Conservation (phyloP, 1,284 basidiomycete genomes). For the Cutaneotrichosporon mucoides region DNA sequence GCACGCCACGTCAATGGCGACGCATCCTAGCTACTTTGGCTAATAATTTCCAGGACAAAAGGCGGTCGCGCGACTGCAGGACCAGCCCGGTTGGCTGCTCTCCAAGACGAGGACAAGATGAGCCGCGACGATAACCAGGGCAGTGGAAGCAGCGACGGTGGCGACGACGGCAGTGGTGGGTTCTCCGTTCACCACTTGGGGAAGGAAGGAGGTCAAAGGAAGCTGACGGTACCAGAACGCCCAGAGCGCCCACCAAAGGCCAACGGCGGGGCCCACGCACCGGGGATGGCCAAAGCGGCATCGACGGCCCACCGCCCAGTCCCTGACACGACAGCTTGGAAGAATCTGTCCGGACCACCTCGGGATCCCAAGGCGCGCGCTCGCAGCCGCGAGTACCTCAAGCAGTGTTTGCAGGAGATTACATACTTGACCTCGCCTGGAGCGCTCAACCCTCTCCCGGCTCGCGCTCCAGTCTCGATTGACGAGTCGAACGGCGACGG, state of each 20-base stretch:
- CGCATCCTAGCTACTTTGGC: neutral
- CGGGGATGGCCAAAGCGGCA: constrained; percentile 21
- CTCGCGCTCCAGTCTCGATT: constrained; percentile 57
- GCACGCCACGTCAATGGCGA: too few species aligned
- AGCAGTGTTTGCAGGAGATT: constrained; percentile 98
- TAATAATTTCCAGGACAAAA: constrained; percentile 61
- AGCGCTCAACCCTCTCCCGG: constrained; percentile 92
- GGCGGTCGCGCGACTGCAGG: constrained; percentile 19
- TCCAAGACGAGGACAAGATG: constrained; percentile 45
- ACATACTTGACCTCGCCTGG: constrained; percentile 94
- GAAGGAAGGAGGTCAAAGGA: neutral
- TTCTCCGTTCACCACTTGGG: constrained; percentile 1
- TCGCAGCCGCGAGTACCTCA: constrained; percentile 91
- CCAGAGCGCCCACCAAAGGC: constrained; percentile 18
- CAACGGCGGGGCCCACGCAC: constrained; percentile 26
- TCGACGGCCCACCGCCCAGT: constrained; percentile 23
- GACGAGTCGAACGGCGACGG: constrained; percentile 16
- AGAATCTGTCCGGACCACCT: constrained; percentile 65
- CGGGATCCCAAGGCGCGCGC: constrained; percentile 87
- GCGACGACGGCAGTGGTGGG: constrained; percentile 29
- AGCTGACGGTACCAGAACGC: constrained; percentile 4
- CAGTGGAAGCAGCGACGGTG: constrained; percentile 41
- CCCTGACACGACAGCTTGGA: constrained; percentile 52
- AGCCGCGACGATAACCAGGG: constrained; percentile 40
- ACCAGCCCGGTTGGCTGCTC: constrained; percentile 41